Base-by-base conservation (phyloP, 768 basidiomycete genomes). In the Pleurotus eryngii region DNA sequence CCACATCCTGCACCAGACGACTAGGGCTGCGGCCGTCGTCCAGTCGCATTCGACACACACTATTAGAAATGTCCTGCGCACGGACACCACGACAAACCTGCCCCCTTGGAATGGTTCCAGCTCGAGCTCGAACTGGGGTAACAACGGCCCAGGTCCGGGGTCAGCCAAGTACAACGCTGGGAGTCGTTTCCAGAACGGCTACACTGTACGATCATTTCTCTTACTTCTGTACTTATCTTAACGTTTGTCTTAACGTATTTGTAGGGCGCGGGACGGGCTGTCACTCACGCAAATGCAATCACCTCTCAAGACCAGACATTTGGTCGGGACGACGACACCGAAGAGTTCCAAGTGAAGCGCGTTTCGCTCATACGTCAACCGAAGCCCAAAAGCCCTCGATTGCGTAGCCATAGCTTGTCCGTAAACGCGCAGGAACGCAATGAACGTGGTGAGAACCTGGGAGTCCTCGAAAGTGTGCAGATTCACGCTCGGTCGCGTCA, bases 11-110 rank as follows among this genome's bases (percentile, higher is more conserved):
- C 83, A 91, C 59, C 85, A 86, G 61, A 89, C 88, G 0, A 80
- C 86, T 12, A 86, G 90, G 65, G 89, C 87, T 14, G 90, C 85
- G 47, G 83, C 87, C 0, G 82, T 85, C 48, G 86, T 88, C 56
- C 89, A 92, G 63, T 84, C 85, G 60, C 89, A 89, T 68, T 79
- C 79, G 4, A 59, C 77, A 4, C 78, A 85, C 59, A 82, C 88
- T 0, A 75, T 92, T 68, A 77, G 90, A 58, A 92, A 88, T 79
- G 91, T 88, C 55, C 79, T 92, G 56, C 87, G 90, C 6, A 75
- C 78, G 6, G 72, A 78, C 24, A 64, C 76, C 64, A 61, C 78
- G 26, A 67, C 68, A 45, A 69, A 73, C 20, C 56, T 79, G 50
- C 71, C 70, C 22, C 63, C 70, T 5, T 77, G 78, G 74, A 77